Evolutionary conservation across 257 asterid genomes (phyloP), one percentile per base, ranked within the genome.

Genomic region (Salvia splendens): DNA sequence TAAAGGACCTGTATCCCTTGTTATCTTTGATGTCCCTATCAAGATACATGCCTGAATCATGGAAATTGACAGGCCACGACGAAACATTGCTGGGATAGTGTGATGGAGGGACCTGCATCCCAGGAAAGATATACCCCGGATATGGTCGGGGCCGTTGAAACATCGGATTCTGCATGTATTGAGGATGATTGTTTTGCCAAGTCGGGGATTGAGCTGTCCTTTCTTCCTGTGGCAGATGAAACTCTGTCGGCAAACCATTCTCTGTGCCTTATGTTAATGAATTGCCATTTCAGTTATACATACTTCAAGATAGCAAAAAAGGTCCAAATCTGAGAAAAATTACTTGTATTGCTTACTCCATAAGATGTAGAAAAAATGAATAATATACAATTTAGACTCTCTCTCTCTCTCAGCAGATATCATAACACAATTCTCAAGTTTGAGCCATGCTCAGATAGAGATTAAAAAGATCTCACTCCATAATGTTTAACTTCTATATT

Each of bases 61-160:
- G 89, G 67, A 73, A 54, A 73, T 72, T 82, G 65, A 61, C 61
- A 5, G 89, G 89, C 96, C 94, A 83, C 10, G 84, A 80, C 50
- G 84, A 79, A 53, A 63, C 56, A 64, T 69, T 83, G 20, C 76
- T 78, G 0, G 84, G 81, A 77, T 81, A 84, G 70, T 81, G 81
- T 32, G 85, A 49, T 8, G 87, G 86, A 5, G 80, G 82, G 70
- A 28, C 72, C 65, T 75, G 88, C 88, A 87, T 82, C 41, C 89
- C 89, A 0, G 95, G 87, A 55, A 69, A 82, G 12, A 73, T 68
- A 57, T 85, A 87, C 0, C 92, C 91, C 12, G 85, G 91, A 71
- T 78, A 83, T 49, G 83, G 78, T 10, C 82, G 80, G 60, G 73
- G 75, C 36, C 80, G 89, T 64, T 83, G 95, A 67, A 80, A 81